Evolutionary conservation across 768 basidiomycete genomes (phyloP).

Genomic region (Boletales sp.): DNA sequence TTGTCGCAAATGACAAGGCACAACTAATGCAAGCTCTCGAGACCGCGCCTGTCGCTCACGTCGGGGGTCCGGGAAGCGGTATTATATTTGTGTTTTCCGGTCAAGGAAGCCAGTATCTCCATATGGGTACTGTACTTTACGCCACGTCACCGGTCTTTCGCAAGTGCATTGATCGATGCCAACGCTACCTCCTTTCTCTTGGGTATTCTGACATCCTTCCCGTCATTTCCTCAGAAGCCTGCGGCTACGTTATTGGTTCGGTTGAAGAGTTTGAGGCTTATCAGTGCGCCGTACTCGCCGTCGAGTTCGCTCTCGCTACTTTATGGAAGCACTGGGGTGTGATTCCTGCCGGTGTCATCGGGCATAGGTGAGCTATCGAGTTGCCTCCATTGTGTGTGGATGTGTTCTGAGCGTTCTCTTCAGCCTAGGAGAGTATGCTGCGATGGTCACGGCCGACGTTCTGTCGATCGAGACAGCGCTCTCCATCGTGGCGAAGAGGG

Average conservation of each 20-base stretch:
- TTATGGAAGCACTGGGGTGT: conserved; percentile 74
- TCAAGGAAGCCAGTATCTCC: conserved; percentile 63
- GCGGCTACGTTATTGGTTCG: conserved; percentile 17
- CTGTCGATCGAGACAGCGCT: conserved; percentile 56
- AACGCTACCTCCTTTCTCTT: conserved; percentile 42
- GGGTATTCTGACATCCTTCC: conserved; percentile 52
- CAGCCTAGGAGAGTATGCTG: conserved; percentile 76
- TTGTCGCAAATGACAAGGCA: conserved; percentile 39
- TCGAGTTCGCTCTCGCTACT: conserved; percentile 59
- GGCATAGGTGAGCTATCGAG: conserved; percentile 57
- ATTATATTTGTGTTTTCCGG: conserved; percentile 72
- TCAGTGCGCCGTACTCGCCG: conserved; percentile 54
- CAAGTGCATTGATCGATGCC: conserved; percentile 54
- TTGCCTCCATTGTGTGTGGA: background rate
- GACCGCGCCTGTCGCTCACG: conserved; percentile 31
- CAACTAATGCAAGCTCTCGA: conserved; percentile 48
- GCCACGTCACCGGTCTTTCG: conserved; percentile 45
- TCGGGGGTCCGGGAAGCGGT: conserved; percentile 24
- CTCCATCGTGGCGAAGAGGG: conserved; percentile 53
- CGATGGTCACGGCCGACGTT: conserved; percentile 60
- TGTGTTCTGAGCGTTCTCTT: background rate
- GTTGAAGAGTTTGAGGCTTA: conserved; percentile 42
- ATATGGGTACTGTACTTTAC: conserved; percentile 63
- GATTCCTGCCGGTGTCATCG: conserved; percentile 55
- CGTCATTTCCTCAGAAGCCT: conserved; percentile 34